Base-by-base conservation (phyloP, 805 yeast genomes). In the Spathaspora sp. region DNA sequence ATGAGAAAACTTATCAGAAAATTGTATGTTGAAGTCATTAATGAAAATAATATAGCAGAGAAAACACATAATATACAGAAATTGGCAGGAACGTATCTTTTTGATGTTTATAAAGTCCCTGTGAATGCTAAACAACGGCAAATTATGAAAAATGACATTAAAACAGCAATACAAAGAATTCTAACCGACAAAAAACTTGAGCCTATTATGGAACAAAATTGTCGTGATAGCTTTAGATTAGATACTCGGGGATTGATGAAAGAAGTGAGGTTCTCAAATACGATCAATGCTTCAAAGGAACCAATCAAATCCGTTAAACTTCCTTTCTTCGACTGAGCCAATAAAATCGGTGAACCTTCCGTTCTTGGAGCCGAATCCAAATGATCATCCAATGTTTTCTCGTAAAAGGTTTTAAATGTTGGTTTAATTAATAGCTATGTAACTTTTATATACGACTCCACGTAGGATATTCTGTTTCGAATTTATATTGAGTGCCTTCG, bases 381-480 rank as follows among this genome's bases (percentile, higher is more conserved):
- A 35, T 16, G 4, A 14, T 7, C 40, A 17, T 14, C 42, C 10
- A n/a, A 18, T 16, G 14, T 17, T 23, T 23, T 23, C 26, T 6
- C 26, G 26, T 23, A 4, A 3, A 23, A 14, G 18, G 18, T n/a
- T 10, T 7, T 3, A 35, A n/a, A 7, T 35, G 18, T 6, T 35
- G 3, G 17, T 3, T 35, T 35, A 9, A 29, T 10, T 29, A 10
- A 9, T 10, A 29, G 3, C 32, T 29, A 29, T 35, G 17, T 35
- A 35, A n/a, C 28, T 23, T 23, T 23, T 42, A 45, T 19, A 68
- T 60, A n/a, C 60, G 31, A 10, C 72, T 64, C 87, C 88, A 83
- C 0, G 45, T 32, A 0, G 88, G 88, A 17, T 62, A 49, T 1
- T 58, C 61, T 0, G 85, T 75, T 50, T 73, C 65, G 54, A 72